These are phyloP conservation scores for Blastobotrys robertii DNA, from an alignment of 805 yeast species.

Conservation along the genomic window DNA sequence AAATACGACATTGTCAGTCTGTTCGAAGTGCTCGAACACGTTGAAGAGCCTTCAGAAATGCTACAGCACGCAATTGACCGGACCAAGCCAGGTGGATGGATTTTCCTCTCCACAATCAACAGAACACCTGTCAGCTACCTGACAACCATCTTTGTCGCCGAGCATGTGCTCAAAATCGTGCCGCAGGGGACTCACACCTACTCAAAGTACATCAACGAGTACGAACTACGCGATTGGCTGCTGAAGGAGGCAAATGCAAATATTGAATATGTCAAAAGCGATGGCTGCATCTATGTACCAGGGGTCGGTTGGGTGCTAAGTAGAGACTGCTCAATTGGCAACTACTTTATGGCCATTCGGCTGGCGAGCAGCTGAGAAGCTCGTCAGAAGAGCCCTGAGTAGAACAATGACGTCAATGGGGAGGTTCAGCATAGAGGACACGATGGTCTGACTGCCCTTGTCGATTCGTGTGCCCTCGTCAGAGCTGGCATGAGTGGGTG, in stretches of 20 bases:
- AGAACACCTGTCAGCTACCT: slow-evolving; percentile 81
- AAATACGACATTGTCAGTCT: slow-evolving; percentile 72
- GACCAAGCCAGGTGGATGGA: slow-evolving; percentile 71
- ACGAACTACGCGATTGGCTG: slow-evolving; percentile 63
- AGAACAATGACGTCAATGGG: too few species aligned
- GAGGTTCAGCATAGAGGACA: too few species aligned
- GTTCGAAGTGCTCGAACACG: slow-evolving; percentile 95
- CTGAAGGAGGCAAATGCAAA: slow-evolving; percentile 28
- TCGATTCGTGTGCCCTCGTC: too few species aligned
- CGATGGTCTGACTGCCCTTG: too few species aligned
- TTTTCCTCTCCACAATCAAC: slow-evolving; percentile 86
- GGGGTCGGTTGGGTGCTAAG: slow-evolving; percentile 70
- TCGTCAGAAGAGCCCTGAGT: too few species aligned
- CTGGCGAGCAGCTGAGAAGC: too few species aligned
- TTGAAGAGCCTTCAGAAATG: slow-evolving; percentile 70
- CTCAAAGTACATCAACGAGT: slow-evolving; percentile 71
- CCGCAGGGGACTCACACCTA: slow-evolving; percentile 90
- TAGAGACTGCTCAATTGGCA: slow-evolving; percentile 46
- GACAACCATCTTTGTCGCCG: slow-evolving; percentile 88
- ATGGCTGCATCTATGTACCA: slow-evolving; percentile 81
- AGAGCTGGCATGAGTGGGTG: too few species aligned
- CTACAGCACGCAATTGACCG: slow-evolving; percentile 56
- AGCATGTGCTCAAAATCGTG: slow-evolving; percentile 65
- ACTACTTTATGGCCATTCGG: slow-evolving; percentile 78
- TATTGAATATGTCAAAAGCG: slow-evolving; percentile 52